Evolutionary conservation across 1,284 basidiomycete genomes (phyloP), one percentile per base, ranked within the genome.

Genomic region (Sporisorium exsertum): DNA sequence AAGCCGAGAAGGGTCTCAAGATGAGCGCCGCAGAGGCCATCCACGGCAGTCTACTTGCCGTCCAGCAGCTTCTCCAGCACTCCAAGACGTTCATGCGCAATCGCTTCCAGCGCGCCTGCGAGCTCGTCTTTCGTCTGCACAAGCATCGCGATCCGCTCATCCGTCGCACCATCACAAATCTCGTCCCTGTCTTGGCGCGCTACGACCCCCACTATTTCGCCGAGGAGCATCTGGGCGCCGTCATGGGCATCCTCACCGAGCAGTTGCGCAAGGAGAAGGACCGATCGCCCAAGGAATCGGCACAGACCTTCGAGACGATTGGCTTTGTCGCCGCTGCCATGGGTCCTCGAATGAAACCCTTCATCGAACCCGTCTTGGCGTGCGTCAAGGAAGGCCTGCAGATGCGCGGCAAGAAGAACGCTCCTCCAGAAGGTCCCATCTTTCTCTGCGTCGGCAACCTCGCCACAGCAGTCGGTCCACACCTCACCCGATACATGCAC

Each of bases 381-480:
- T 92, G 94, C 64, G 93, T 98, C 83, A 97, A 97, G 86, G 89
- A 91, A 68, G 94, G 94, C 22, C 87, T 99, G 40, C 91, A 93
- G 81, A 90, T 91, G 81, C 88, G 93, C 85, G 95, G 94, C 50
- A 94, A 92, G 86, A 98, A 96, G 89, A 94, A 94, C 81, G 93
- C 94, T 3, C 93, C 93, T 5, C 91, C 93, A 16, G 96, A 98
- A 87, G 94, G 94, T 72, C 93, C 96, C 0, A 95, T 99, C 76
- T 99, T 99, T 84, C 94, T 98, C 88, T 99, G 97, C 86, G 90
- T 99, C 54, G 94, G 94, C 37, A 95, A 98, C 93, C 88, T 99
- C 56, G 95, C 95, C 1, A 91, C 91, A 0, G 94, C 97, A 5
- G 95, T 99, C 42, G 97, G 97, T 0, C 95, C 95, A 1, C 96